Percentiles rank a stretch among this genome's conserved stretches.
Evolutionary conservation across 2,329 filamentous ascomycete species (phyloP).

Genomic region (Fusarium globosum): DNA sequence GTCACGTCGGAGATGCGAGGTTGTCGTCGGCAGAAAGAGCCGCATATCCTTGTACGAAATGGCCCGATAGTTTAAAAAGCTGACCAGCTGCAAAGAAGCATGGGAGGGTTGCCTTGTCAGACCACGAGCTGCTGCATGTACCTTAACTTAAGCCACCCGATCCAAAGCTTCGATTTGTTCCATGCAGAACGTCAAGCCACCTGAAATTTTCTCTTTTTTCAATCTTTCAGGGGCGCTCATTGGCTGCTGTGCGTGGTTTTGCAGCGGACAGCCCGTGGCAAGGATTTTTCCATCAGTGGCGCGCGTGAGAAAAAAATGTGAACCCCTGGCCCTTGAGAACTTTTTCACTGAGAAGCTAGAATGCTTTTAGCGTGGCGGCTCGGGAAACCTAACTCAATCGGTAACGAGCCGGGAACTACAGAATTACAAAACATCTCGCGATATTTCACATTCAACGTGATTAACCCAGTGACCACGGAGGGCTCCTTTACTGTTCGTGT

Average conservation of each 20-base stretch:
- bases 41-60: slow-evolving; percentile 16
- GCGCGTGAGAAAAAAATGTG: not conserved
- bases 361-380: slow-evolving; percentile 2
- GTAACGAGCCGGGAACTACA: slow-evolving; percentile 23
- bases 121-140: slow-evolving; percentile 25
- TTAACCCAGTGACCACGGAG: not conserved
- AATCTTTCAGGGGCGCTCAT: slow-evolving; percentile 2
- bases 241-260: slow-evolving; percentile 2
- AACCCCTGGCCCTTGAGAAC: slow-evolving; percentile 8
- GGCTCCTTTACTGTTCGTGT: not conserved
- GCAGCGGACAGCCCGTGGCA: slow-evolving; percentile 31
- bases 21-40: slow-evolving; percentile 29
- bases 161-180: not conserved
- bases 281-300: slow-evolving; percentile 18
- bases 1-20: slow-evolving; percentile 25
- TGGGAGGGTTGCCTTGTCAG: slow-evolving; percentile 6
- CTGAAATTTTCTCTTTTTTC: slow-evolving; percentile 11
- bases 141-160: slow-evolving; percentile 1
- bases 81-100: not conserved
- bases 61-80: slow-evolving; percentile 3
- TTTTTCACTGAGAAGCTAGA: not conserved
- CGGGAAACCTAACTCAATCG: slow-evolving; percentile 12
- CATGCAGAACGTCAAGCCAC: slow-evolving; percentile 30
- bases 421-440: slow-evolving; percentile 23
- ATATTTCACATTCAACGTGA: slow-evolving; percentile 27